Evolutionary conservation across 441 rosid genomes (phyloP).

Genomic region (Populus hybrid): DNA sequence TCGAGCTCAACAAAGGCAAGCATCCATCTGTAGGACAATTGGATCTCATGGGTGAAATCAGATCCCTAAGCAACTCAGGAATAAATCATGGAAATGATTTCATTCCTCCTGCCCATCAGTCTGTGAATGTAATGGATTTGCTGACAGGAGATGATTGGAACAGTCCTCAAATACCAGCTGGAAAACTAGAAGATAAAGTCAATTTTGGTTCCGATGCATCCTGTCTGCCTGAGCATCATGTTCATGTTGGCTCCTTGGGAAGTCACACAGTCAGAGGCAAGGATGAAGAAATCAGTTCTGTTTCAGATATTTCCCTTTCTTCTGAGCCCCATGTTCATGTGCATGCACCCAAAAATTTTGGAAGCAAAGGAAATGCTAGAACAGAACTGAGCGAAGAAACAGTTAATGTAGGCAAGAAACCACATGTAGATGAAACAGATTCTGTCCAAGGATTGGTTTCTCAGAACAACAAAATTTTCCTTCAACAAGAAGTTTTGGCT

Average conservation of each 20-base stretch:
- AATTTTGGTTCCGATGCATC: background rate
- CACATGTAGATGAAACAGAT: conserved; percentile 25
- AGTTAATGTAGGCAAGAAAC: conserved; percentile 23
- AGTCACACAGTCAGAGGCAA: background rate
- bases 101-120: conserved; percentile 25
- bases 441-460: conserved; percentile 30
- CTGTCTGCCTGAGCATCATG: conserved; percentile 2
- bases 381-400: conserved; percentile 26
- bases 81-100: conserved; percentile 18
- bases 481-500: conserved; percentile 57
- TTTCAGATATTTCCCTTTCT: too few species aligned
- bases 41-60: conserved; percentile 17
- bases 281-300: conserved; percentile 10
- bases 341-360: conserved; percentile 9
- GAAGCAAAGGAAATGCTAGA: conserved; percentile 16
- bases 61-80: conserved; percentile 18
- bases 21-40: conserved; percentile 16
- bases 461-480: conserved; percentile 36
- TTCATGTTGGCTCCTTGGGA: background rate
- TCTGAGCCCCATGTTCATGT: conserved; percentile 14
- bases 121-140: conserved; percentile 38
- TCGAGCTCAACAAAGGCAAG: conserved; percentile 16
- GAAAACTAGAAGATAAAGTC: conserved; percentile 29
- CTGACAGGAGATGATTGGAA: conserved; percentile 41
- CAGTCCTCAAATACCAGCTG: conserved; percentile 26